Evolutionary conservation across 352 stramenopile genomes (phyloP), one percentile per base, ranked within the genome.

Genomic region (Phytopythium ostracodes): DNA sequence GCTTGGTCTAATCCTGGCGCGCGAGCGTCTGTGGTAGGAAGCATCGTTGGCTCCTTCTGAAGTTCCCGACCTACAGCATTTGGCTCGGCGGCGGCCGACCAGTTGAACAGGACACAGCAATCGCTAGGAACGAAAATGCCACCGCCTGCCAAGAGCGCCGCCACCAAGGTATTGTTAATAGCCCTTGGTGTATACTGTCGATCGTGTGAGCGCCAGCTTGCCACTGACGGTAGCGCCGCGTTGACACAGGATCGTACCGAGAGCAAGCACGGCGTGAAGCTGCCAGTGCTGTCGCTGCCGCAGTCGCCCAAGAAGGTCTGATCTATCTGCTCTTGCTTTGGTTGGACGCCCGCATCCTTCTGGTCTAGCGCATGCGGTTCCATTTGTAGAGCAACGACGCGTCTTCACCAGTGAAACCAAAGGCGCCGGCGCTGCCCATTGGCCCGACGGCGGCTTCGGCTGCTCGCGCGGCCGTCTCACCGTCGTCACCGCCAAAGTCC

Each of bases 211-310:
- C 38, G 4, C 15, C 18, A 18, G 38, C 14, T 8, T 0, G 14
- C 22, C 38, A 8, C 42, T 47, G 25, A 47, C 40, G 40, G 20
- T n/a, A 38, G 1, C 1, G 14, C 33, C 10, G 42, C 9, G 7
- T 47, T 4, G 11, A 14, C 43, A 27, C 47, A 54, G 47, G 25
- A 24, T 25, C 47, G 17, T 4, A 0, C 25, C 12, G 42, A 25
- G 40, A 58, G 35, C 18, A 88, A 81, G 66, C 69, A 82, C 27
- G 51, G 61, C 10, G 65, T 87, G 43, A 87, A 84, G 47, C 42
- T 89, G 25, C 79, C 79, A 4, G 65, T 58, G 10, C 59, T 89
- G 25, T 58, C 67, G 24, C 20, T 66, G 2, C 43, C 69, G n/a
- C 36, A 49, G 20, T 72, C 62, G 25, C 66, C 66, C 9, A 85